Conservation (phyloP, 805 yeast species). For the Teunomyces atbi region DNA sequence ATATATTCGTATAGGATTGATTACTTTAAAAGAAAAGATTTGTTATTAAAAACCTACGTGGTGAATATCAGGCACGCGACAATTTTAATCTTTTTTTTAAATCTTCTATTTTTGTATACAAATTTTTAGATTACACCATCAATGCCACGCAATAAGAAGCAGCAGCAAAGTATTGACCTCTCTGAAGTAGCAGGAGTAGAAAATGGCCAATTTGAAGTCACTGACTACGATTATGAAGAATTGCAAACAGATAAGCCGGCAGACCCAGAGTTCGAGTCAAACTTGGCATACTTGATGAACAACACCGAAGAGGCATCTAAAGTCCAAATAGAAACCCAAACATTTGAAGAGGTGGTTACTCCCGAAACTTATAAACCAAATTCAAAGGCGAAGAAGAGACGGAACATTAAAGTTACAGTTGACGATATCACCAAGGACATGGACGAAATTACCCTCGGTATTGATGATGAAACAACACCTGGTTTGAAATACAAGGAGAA, state of each 20-base stretch:
- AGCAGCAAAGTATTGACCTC: not conserved
- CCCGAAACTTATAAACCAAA: not conserved
- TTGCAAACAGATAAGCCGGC: conserved; percentile 9
- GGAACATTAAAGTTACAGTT: conserved; percentile 11
- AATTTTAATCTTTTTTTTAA: not conserved
- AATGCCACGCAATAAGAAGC: conserved; percentile 4
- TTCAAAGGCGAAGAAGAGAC: conserved; percentile 5
- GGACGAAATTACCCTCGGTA: conserved; percentile 23
- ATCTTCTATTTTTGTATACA: not conserved
- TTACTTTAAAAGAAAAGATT: conserved; percentile 9
- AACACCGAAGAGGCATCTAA: conserved; percentile 4
- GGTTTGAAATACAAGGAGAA: conserved; percentile 2
- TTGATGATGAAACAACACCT: conserved; percentile 16
- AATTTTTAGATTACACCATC: not conserved
- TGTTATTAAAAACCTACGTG: conserved; percentile 5
- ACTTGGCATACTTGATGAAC: conserved; percentile 28
- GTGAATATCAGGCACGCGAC: conserved; percentile 1
- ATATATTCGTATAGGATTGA: conserved; percentile 6
- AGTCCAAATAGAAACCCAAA: not conserved
- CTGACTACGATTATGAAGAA: conserved; percentile 16
- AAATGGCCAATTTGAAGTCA: conserved; percentile 12
- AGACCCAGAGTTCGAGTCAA: conserved; percentile 26
- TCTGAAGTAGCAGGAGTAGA: not conserved
- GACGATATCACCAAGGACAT: conserved; percentile 30
- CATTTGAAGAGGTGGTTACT: not conserved